Evolutionary conservation across 345 rosid species (phyloP).

Genomic region (Ceriops tagal): DNA sequence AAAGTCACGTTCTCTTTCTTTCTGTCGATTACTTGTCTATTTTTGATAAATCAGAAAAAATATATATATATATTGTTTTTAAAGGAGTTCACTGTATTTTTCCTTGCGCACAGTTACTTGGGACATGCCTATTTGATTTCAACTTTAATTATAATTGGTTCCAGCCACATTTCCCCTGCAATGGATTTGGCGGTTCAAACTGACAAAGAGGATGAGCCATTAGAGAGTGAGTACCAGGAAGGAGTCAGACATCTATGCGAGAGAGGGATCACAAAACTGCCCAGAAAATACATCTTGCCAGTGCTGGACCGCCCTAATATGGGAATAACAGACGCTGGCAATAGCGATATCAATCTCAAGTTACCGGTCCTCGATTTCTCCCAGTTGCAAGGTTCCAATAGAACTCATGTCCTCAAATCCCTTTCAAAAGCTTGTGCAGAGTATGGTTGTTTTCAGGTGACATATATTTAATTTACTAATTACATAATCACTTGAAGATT

Average conservation of each 20-base stretch:
- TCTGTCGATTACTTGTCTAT: too few species aligned
- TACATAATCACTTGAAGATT: too few species aligned
- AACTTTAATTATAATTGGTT: too few species aligned
- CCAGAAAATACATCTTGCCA: slow-evolving; percentile 32
- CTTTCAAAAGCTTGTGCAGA: slow-evolving; percentile 34
- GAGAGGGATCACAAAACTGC: slow-evolving; percentile 29
- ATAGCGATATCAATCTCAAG: neutral
- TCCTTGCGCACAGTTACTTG: too few species aligned
- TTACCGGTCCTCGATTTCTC: slow-evolving; percentile 38
- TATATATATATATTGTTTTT: too few species aligned
- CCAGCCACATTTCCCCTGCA: slow-evolving; percentile 3
- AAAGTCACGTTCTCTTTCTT: too few species aligned
- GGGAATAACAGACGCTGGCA: neutral
- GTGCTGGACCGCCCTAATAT: slow-evolving; percentile 25
- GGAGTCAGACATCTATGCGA: slow-evolving; percentile 35
- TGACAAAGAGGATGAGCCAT: slow-evolving; percentile 5
- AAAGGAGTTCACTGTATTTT: too few species aligned
- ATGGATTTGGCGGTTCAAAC: slow-evolving; percentile 11
- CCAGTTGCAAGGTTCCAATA: slow-evolving; percentile 23
- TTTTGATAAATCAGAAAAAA: too few species aligned
- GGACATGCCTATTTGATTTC: too few species aligned
- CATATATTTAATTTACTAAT: neutral
- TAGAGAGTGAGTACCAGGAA: slow-evolving; percentile 23
- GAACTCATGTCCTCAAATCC: slow-evolving; percentile 22
- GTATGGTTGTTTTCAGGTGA: slow-evolving; percentile 43